Evolutionary conservation across 73 alveolate genomes (phyloP).

Genomic region (Paramecium octaurelia): DNA sequence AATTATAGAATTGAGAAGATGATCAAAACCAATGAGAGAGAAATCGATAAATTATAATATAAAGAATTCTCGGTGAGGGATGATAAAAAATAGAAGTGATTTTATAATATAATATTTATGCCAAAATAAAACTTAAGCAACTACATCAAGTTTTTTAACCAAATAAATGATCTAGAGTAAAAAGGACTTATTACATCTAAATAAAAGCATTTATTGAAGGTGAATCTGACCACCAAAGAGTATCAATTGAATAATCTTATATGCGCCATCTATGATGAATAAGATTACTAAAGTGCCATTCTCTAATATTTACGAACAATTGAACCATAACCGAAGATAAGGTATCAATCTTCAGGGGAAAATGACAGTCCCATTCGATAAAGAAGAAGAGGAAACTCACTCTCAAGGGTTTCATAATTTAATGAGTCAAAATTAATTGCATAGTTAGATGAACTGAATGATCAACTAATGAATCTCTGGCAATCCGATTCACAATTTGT

Average conservation of each 20-base stretch:
- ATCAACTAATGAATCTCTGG: neutral
- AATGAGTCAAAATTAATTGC: neutral
- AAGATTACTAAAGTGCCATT: neutral
- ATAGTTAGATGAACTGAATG: neutral
- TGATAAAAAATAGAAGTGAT: neutral
- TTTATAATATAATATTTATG: neutral
- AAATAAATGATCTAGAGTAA: neutral
- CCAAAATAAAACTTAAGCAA: constrained; percentile 8
- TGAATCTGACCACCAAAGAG: neutral
- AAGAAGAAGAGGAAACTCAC: neutral
- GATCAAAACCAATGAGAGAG: neutral
- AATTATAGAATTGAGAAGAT: neutral
- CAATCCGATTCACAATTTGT: neutral
- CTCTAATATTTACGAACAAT: neutral
- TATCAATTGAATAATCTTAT: neutral
- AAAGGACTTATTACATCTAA: neutral
- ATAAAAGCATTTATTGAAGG: neutral
- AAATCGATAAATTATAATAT: neutral
- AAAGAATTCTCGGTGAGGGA: neutral
- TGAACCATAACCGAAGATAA: neutral
- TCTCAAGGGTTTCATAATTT: neutral
- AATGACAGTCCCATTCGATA: neutral
- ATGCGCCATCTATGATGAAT: neutral
- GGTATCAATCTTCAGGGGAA: neutral
- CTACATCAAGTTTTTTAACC: neutral